Percentiles rank a stretch among this genome's conserved stretches.
phyloP scores from a whole-genome alignment of 176 grass and related monocot species.

The Panicum miliaceum region DNA sequence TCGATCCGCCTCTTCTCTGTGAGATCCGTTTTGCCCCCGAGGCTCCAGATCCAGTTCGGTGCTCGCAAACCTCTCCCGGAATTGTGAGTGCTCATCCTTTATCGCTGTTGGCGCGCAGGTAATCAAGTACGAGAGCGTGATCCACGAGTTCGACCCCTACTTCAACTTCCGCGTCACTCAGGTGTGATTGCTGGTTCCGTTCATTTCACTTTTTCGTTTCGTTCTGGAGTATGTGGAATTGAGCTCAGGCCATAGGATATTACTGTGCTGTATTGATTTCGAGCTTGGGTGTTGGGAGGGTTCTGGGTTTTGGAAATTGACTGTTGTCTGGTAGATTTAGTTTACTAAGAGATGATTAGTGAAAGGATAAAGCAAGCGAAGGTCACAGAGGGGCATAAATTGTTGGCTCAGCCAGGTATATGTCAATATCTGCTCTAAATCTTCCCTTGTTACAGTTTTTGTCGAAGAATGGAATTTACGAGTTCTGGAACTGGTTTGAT shows the following conservation, averaged over 20 bases:
- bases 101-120: conserved; percentile 53
- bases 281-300: background rate
- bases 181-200: conserved; percentile 51
- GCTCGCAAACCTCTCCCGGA: background rate
- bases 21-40: conserved; percentile 48
- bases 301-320: conserved; percentile 56
- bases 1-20: conserved; percentile 99
- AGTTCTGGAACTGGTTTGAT: conserved; percentile 99
- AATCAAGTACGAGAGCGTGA: conserved; percentile 99
- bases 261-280: background rate
- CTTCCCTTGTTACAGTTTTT: conserved; percentile 69
- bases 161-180: conserved; percentile 99
- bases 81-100: background rate
- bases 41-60: conserved; percentile 38
- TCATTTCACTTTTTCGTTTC: background rate
- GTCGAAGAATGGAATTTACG: conserved; percentile 98
- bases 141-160: conserved; percentile 99
- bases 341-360: conserved; percentile 23
- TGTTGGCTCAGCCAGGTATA: background rate
- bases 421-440: conserved; percentile 35
- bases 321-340: conserved; percentile 8
- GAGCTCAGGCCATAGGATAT: background rate
- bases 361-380: background rate
- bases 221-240: background rate
- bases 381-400: background rate